phyloP scores from a whole-genome alignment of 1,139 yeast species.

The Meyerozyma carpophila region DNA sequence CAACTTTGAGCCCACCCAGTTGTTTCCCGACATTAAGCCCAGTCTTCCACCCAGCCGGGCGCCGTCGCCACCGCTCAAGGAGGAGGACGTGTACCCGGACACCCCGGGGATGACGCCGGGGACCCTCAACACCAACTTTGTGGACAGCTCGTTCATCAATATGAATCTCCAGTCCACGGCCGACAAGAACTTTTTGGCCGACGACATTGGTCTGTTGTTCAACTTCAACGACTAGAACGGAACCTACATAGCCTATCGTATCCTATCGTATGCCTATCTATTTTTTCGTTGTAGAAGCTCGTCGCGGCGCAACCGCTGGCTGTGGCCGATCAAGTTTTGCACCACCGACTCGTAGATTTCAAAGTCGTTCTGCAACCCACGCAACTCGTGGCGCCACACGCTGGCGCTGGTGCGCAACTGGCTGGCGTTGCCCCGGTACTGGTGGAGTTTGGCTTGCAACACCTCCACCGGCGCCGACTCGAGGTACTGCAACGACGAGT shows the following conservation, averaged over 20 bases:
- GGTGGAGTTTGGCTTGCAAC: slow-evolving; percentile 23
- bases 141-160: slow-evolving; percentile 39
- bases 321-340: slow-evolving; percentile 65
- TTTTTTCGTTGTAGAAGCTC: slow-evolving; percentile 25
- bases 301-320: slow-evolving; percentile 51
- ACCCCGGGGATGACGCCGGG: slow-evolving; percentile 28
- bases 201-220: slow-evolving; percentile 30
- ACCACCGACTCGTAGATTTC: slow-evolving; percentile 67
- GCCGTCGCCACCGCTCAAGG: slow-evolving; percentile 25
- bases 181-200: slow-evolving; percentile 26
- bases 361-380: slow-evolving; percentile 45
- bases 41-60: slow-evolving; percentile 36
- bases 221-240: slow-evolving; percentile 13
- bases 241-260: background rate
- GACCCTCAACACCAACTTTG: slow-evolving; percentile 35
- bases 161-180: slow-evolving; percentile 42
- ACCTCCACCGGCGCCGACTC: slow-evolving; percentile 16
- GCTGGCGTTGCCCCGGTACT: slow-evolving; percentile 22
- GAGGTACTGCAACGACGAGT: slow-evolving; percentile 26
- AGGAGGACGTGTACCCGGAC: slow-evolving; percentile 5
- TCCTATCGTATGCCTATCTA: background rate
- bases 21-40: slow-evolving; percentile 34
- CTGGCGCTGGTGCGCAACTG: slow-evolving; percentile 33
- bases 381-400: slow-evolving; percentile 44
- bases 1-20: slow-evolving; percentile 46